Base-by-base conservation (phyloP, 768 basidiomycete species). In the Phlebiopsis gigantea region DNA sequence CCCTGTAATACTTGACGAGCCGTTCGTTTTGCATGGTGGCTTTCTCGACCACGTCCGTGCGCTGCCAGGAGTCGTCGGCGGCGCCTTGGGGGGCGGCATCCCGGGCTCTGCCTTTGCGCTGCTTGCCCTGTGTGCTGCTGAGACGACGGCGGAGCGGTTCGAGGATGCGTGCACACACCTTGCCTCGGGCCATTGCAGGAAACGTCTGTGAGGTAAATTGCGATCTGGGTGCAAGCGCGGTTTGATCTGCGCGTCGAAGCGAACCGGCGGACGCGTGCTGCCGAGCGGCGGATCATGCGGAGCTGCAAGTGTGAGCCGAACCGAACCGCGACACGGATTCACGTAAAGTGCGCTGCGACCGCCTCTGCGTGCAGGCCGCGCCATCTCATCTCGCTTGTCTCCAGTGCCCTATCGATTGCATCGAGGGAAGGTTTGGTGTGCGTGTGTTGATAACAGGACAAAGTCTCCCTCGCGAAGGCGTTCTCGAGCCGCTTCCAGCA, bases 21-120 rank as follows among this genome's bases (percentile, higher is more conserved):
- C 82, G 82, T 44, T 81, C 82, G 62, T 91, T 91, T 51, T 81
- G 63, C 88, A 90, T 90, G 66, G 83, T 81, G 28, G 71, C 62
- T 60, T 78, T 83, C 55, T 81, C 79, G 48, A 87, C 73, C 50
- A 78, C 71, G 64, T 80, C 80, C 25, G 77, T 76, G 43, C 84
- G 73, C 34, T 10, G 12, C 43, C 75, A 72, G 14, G 69, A 68
- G 48, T 75, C 71, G 45, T 53, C 61, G 26, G 3, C 31, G 46
- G n/a, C 43, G 29, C 31, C 30, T 47, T 26, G 29, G 14, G 31
- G 29, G 3, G 30, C 50, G 21, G 47, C 21, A 39, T 46, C 53
- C 2, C 59, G 53, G 43, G 58, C 47, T 51, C 41, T 56, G 44
- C 56, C 60, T 34, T 31, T 46, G 19, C 55, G 49, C 22, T 41